Evolutionary conservation across 805 yeast genomes (phyloP).

Genomic region (Candida easanensis): DNA sequence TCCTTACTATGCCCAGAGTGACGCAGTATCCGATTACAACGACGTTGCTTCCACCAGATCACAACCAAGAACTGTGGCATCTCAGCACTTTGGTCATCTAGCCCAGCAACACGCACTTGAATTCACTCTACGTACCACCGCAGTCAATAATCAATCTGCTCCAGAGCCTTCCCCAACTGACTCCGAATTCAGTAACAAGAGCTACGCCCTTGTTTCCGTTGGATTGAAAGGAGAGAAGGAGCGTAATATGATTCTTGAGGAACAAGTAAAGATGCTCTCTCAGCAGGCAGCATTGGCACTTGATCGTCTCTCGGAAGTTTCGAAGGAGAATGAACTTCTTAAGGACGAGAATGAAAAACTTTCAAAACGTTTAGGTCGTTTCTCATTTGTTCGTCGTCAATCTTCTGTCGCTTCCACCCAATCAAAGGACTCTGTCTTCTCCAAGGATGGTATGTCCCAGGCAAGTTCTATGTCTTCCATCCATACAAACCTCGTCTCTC

Average conservation of each 20-base stretch:
- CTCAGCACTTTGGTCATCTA: conserved; percentile 9
- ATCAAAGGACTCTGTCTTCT: conserved; percentile 8
- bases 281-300: conserved; percentile 28
- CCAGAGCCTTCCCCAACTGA: conserved; percentile 13
- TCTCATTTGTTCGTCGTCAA: conserved; percentile 15
- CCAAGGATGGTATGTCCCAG: conserved; percentile 15
- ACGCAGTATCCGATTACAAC: neutral
- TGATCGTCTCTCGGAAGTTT: conserved; percentile 23
- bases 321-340: conserved; percentile 20
- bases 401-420: conserved; percentile 12
- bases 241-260: conserved; percentile 27
- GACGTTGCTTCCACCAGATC: neutral
- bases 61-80: neutral
- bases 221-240: conserved; percentile 27
- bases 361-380: conserved; percentile 6
- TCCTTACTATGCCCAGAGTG: conserved; percentile 3
- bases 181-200: conserved; percentile 12
- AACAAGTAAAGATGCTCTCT: conserved; percentile 25
- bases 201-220: conserved; percentile 11
- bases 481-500: conserved; percentile 6
- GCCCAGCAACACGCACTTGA: conserved; percentile 13
- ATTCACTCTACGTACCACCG: conserved; percentile 10
- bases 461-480: conserved; percentile 22
- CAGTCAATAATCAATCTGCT: neutral
- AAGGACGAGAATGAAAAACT: conserved; percentile 19